Conservation (phyloP, 2,329 filamentous ascomycete species). For the Xylariaceae sp. region DNA sequence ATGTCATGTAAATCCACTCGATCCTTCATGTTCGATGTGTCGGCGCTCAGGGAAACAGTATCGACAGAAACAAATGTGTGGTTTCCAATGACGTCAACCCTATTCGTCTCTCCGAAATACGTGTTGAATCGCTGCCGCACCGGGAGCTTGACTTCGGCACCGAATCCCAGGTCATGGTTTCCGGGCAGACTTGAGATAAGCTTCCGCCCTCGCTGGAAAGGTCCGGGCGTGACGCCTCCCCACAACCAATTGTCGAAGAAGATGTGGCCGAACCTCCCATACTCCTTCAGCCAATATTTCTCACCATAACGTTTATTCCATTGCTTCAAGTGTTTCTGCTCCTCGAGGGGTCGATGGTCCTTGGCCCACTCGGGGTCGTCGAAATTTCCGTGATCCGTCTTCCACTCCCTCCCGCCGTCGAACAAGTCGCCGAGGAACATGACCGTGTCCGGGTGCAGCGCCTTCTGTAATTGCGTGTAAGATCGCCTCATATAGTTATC, state of each 20-base stretch:
- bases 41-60: conserved; percentile 79
- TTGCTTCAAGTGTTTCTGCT: conserved; percentile 54
- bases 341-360: conserved; percentile 47
- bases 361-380: conserved; percentile 57
- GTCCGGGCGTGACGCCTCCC: conserved; percentile 49
- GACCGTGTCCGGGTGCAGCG: conserved; percentile 77
- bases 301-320: conserved; percentile 75
- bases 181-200: conserved; percentile 83
- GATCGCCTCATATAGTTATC: conserved; percentile 86
- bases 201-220: conserved; percentile 65
- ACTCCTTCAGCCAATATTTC: conserved; percentile 82
- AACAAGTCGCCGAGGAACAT: conserved; percentile 94
- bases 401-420: conserved; percentile 94
- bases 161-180: conserved; percentile 94
- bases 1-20: conserved; percentile 56
- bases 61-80: conserved; percentile 94
- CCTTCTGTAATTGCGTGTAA: conserved; percentile 71
- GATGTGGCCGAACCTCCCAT: conserved; percentile 76
- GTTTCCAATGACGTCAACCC: conserved; percentile 87
- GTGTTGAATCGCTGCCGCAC: conserved; percentile 80
- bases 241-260: conserved; percentile 70
- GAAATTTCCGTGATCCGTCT: conserved; percentile 59
- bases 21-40: conserved; percentile 48
- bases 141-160: conserved; percentile 72
- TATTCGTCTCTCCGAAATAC: conserved; percentile 88